Evolutionary conservation across 345 rosid genomes (phyloP).

Genomic region (Eucalyptus leucophloia): DNA sequence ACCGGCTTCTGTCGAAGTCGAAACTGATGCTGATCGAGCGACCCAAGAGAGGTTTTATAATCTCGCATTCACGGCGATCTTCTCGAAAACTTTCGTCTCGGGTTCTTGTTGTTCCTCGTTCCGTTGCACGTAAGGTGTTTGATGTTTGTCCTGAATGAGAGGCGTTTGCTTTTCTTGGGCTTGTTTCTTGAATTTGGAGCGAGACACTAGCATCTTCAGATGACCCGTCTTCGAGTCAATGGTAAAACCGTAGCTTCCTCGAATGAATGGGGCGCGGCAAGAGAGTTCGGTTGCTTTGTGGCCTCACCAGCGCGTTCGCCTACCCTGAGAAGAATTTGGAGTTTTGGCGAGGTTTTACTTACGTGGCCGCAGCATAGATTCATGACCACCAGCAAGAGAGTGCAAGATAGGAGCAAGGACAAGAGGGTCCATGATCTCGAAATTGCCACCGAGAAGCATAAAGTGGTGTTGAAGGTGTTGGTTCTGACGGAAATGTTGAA

Average conservation of each 20-base stretch:
- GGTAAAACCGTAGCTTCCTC: not conserved
- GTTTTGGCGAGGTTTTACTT: not conserved
- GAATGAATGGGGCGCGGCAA: too few species aligned
- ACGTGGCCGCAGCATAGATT: accelerated
- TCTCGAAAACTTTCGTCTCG: not conserved
- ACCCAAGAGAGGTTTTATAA: not conserved
- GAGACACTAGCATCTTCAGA: not conserved
- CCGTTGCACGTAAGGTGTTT: not conserved
- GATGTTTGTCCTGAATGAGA: not conserved
- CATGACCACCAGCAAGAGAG: too few species aligned
- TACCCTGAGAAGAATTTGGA: too few species aligned
- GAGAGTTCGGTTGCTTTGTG: too few species aligned
- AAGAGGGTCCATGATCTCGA: too few species aligned
- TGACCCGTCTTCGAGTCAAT: not conserved
- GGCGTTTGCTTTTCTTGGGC: too few species aligned
- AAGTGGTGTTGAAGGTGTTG: too few species aligned
- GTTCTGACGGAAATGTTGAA: too few species aligned
- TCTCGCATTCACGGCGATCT: not conserved
- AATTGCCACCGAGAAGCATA: constrained; percentile 16
- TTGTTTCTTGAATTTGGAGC: not conserved
- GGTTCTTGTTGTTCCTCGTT: not conserved
- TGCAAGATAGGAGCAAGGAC: too few species aligned
- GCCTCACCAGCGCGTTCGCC: accelerated
- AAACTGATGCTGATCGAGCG: too few species aligned
- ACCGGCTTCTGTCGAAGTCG: not conserved